phyloP scores from a whole-genome alignment of 257 asterid genomes.

The Mentha longifolia region DNA sequence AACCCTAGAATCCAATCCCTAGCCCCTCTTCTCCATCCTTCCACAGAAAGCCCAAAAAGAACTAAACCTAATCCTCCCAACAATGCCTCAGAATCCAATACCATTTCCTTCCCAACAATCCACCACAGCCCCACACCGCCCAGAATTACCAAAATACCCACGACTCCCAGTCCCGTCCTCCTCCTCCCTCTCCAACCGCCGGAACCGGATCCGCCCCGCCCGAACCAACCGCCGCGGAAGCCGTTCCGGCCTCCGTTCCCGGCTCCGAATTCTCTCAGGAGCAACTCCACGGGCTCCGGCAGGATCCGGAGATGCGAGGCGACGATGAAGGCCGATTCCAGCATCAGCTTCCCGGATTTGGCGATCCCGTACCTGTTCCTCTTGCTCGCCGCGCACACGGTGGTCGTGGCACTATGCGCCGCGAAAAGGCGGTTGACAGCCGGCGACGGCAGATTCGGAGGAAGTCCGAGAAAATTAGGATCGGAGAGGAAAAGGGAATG shows the following conservation, averaged over 20 bases:
- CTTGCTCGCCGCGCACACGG: constrained; percentile 51
- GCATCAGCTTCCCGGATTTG: constrained; percentile 51
- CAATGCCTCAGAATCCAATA: constrained; percentile 38
- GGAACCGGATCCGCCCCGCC: constrained; percentile 55
- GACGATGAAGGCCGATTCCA: constrained; percentile 63
- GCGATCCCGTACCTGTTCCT: constrained; percentile 42
- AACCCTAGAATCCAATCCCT: constrained; percentile 73
- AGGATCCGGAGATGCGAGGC: constrained; percentile 67
- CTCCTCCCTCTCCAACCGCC: constrained; percentile 58
- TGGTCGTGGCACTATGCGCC: constrained; percentile 34
- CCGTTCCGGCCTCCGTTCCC: constrained; percentile 65
- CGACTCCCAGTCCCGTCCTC: constrained; percentile 42
- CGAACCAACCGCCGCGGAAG: constrained; percentile 51
- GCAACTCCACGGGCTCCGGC: constrained; percentile 66
- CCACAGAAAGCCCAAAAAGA: constrained; percentile 59
- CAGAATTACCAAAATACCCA: constrained; percentile 46
- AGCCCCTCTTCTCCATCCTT: constrained; percentile 62
- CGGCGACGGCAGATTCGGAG: constrained; percentile 5
- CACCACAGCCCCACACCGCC: constrained; percentile 56
- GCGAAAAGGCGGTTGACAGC: constrained; percentile 2
- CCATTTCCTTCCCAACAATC: constrained; percentile 46
- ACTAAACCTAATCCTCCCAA: constrained; percentile 50
- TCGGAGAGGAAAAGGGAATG: constrained; percentile 28
- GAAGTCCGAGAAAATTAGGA: constrained; percentile 13
- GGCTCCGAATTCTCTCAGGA: constrained; percentile 60